A percentile compares a stretch with the other conserved stretches of the same genome.
Conservation (phyloP, 2,329 filamentous ascomycete species). For the Colletotrichum cereale region DNA sequence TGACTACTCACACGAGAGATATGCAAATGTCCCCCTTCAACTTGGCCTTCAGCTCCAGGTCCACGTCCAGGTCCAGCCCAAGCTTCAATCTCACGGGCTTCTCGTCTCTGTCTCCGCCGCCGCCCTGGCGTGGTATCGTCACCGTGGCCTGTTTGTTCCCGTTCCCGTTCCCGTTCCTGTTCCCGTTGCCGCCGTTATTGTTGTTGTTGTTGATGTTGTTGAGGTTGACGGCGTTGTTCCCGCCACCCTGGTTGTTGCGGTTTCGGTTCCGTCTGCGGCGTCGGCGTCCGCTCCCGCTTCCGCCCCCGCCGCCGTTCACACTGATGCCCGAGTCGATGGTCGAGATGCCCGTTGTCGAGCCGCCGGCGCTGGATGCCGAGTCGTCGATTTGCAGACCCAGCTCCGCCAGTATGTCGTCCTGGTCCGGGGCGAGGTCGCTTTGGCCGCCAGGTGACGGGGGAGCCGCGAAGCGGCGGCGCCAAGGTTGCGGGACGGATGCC, state of each 20-base stretch:
- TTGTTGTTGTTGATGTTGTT: background rate
- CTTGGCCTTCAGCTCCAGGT: slow-evolving; percentile 82
- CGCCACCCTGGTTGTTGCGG: slow-evolving; percentile 25
- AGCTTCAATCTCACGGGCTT: slow-evolving; percentile 77
- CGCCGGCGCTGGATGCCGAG: slow-evolving; percentile 39
- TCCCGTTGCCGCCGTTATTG: too few species aligned
- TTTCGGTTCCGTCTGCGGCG: slow-evolving; percentile 19
- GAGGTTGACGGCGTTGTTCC: background rate
- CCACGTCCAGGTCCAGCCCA: slow-evolving; percentile 81
- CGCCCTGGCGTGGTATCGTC: slow-evolving; percentile 44
- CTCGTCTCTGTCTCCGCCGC: slow-evolving; percentile 49
- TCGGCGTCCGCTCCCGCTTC: background rate
- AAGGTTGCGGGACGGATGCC: slow-evolving; percentile 5
- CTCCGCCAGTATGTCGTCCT: slow-evolving; percentile 41
- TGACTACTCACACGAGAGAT: slow-evolving; percentile 70
- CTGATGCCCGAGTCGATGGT: slow-evolving; percentile 10
- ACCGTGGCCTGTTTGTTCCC: slow-evolving; percentile 35
- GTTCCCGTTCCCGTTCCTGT: background rate
- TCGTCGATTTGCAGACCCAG: slow-evolving; percentile 40
- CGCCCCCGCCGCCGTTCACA: slow-evolving; percentile 6
- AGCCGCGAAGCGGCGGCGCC: background rate
- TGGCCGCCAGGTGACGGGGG: background rate
- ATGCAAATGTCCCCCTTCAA: slow-evolving; percentile 82
- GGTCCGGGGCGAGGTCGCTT: background rate
- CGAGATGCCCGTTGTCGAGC: slow-evolving; percentile 12